Conservation (phyloP, 1,284 basidiomycete genomes). For the Apiotrichum brassicae region DNA sequence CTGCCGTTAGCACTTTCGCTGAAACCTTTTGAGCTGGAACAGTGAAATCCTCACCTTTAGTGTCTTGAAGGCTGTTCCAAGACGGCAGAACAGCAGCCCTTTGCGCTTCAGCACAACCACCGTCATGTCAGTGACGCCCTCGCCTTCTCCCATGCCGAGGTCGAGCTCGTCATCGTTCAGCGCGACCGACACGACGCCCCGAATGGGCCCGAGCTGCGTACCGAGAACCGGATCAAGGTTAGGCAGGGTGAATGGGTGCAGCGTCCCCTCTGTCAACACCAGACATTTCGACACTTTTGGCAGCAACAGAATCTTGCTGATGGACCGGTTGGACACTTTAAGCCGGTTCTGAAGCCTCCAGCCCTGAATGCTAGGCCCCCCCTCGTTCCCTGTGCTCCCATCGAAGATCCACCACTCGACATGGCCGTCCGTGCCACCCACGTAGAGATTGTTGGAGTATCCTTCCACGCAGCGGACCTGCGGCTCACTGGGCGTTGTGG, state of each 20-base stretch:
- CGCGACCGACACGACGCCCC: slow-evolving; percentile 68
- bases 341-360: slow-evolving; percentile 42
- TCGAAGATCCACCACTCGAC: slow-evolving; percentile 47
- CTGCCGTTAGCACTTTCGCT: slow-evolving; percentile 45
- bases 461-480: slow-evolving; percentile 43
- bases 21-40: too few species aligned
- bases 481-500: slow-evolving; percentile 1
- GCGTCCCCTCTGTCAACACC: slow-evolving; percentile 55
- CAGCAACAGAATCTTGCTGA: slow-evolving; percentile 69
- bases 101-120: slow-evolving; percentile 70
- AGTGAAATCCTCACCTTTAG: slow-evolving; percentile 56
- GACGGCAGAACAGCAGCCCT: slow-evolving; percentile 60
- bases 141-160: slow-evolving; percentile 51
- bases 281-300: slow-evolving; percentile 56
- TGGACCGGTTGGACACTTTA: slow-evolving; percentile 47
- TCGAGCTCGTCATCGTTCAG: slow-evolving; percentile 67
- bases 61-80: slow-evolving; percentile 57
- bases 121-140: slow-evolving; percentile 57
- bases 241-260: slow-evolving; percentile 73
- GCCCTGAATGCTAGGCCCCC: slow-evolving; percentile 24
- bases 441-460: slow-evolving; percentile 44
- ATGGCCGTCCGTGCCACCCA: slow-evolving; percentile 45
- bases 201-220: slow-evolving; percentile 61
- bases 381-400: slow-evolving; percentile 23
- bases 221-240: slow-evolving; percentile 63